Base-by-base conservation (phyloP, 345 rosid genomes). In the Ceriops tagal region DNA sequence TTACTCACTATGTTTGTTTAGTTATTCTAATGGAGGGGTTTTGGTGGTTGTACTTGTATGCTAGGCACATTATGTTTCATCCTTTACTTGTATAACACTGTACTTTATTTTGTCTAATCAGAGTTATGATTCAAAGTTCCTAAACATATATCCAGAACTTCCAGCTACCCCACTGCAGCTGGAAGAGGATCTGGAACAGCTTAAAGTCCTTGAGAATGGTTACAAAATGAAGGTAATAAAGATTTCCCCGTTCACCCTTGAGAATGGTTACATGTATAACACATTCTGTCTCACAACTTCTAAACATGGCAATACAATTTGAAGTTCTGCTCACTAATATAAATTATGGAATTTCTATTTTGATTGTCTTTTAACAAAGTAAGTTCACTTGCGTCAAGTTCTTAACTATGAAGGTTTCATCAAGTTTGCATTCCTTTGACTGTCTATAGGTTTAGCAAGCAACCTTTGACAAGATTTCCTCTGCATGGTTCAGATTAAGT, bases 101-200 rank as follows among this genome's bases (percentile, higher is more conserved):
- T 5, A 34, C 32, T 11, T 35, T 19, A 24, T 37, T 67, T 59
- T 73, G 59, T 67, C 67, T 56, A 46, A 68, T 30, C 84, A 95
- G 99, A 90, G 97, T 81, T 90, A 84, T 77, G 99, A 92, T 84
- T 71, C 98, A 61, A 83, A 89, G 77, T 95, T 95, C 77, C 82
- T 95, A 30, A 85, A 86, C 82, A 77, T 89, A 73, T 95, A 92
- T 78, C 81, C 97, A 22, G 86, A 87, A 73, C 96, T 95, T 74
- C 87, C 71, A 64, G 88, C 96, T 61, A 92, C 99, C 39, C 97
- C 91, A 2, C 75, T 95, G 75, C 98, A 95, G 81, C 83, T 84
- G 59, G 99, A 95, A 76, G 98, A 95, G 80, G 99, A 95, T 82
- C 85, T 95, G 28, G 98, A 95, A 60, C 99, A 95, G 87, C 92